Evolutionary conservation across 306 rosid genomes (phyloP), one percentile per base, ranked within the genome.

Genomic region (Inga laurina): DNA sequence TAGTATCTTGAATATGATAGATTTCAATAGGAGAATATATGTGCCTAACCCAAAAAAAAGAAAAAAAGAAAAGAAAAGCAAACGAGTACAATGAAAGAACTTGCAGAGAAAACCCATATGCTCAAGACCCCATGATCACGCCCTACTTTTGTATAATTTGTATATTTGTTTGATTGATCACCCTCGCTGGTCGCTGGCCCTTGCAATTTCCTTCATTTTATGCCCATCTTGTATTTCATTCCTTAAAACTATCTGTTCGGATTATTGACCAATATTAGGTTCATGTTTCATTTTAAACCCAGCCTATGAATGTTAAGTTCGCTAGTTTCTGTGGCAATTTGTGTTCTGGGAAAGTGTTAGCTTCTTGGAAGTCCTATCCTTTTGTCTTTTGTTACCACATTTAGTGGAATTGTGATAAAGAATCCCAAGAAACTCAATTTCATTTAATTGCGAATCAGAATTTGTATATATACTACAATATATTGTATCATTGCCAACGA

Each of bases 1-100:
- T 0, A 5, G 1, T 37, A 0, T 5, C 1, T 37, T 37, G 1
- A 37, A 37, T 1, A 37, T 0, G 7, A 37, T 0, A 0, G 6
- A 5, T 5, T 4, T 1, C n/a, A n/a, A n/a, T 37, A 37, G 0
- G 41, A 37, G 8, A 37, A 37, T 5, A 37, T 5, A 5, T 37
- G 41, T 37, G 41, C 0, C 30, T 27, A 27, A 27, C 41, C 41
- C 4, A 37, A 0, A 4, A 37, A 37, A 37, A 37, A 37, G 0
- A 37, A 5, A 37, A 0, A 37, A n/a, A n/a, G n/a, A n/a, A n/a
- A n/a, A n/a, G n/a, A 0, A 37, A 37, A 3, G 18, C 18, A 48
- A 48, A 3, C 19, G 4, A 46, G 16, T 6, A 51, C 7, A 2
- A 56, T 56, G 12, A 56, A 56, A 56, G 27, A 54, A 19, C 65